Percentiles rank a stretch among this genome's conserved stretches.
Evolutionary conservation across 192 early-diverging fungal species (phyloP).

Genomic region (Irineochytrium annulatum): DNA sequence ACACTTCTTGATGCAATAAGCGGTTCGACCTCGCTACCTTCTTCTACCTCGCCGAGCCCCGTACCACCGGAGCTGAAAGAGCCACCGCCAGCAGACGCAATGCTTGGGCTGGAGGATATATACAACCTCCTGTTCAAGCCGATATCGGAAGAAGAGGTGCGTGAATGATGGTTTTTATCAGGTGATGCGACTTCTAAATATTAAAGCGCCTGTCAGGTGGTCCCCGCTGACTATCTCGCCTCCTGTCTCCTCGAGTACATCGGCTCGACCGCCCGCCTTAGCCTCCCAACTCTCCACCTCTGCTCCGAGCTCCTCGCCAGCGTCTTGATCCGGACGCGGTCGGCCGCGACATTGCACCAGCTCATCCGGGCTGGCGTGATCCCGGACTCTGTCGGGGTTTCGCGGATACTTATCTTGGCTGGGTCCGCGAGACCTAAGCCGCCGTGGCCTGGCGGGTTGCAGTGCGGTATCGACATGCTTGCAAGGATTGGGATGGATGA

Average conservation of each 20-base stretch:
- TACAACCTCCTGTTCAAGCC: background rate
- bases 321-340: constrained; percentile 16
- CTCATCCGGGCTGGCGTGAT: constrained; percentile 28
- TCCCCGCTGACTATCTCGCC: background rate
- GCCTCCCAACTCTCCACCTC: constrained; percentile 14
- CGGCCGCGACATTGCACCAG: constrained; percentile 21
- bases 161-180: background rate
- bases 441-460: constrained; percentile 8
- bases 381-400: constrained; percentile 23
- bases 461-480: constrained; percentile 33
- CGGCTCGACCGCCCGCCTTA: background rate
- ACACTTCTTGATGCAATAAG: too few relatives aligned
- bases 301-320: constrained; percentile 20
- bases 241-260: constrained; percentile 23
- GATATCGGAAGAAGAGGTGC: background rate
- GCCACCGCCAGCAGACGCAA: too few relatives aligned
- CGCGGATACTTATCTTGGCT: constrained; percentile 13
- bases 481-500: constrained; percentile 18
- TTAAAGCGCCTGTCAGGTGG: background rate
- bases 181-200: background rate
- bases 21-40: too few relatives aligned
- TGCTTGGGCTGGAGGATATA: constrained; percentile 4
- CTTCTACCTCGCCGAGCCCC: too few relatives aligned
- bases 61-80: too few relatives aligned
- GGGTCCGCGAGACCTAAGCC: background rate